These are phyloP conservation scores for Penicillium manginii DNA, from an alignment of 495 filamentous ascomycete genomes.

Conservation along the genomic window DNA sequence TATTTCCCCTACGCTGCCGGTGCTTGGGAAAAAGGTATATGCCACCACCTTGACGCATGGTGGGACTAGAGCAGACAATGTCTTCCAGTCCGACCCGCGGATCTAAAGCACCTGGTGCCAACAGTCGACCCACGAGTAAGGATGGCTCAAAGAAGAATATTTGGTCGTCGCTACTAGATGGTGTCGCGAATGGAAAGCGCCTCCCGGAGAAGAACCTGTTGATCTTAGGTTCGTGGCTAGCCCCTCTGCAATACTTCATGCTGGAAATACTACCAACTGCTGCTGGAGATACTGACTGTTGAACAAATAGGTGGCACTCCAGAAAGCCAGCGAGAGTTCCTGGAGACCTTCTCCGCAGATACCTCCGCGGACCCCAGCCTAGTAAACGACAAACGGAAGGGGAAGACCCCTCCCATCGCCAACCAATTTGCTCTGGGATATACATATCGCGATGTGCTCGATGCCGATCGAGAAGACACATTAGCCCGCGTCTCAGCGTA, in stretches of 20 bases:
- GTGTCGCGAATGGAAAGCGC: slow-evolving; percentile 85
- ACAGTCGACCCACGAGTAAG: slow-evolving; percentile 62
- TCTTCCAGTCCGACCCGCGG: slow-evolving; percentile 45
- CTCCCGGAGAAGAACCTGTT: slow-evolving; percentile 91
- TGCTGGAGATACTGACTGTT: slow-evolving; percentile 3
- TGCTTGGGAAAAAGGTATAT: slow-evolving; percentile 40
- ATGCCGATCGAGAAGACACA: slow-evolving; percentile 96
- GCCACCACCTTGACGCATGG: slow-evolving; percentile 35
- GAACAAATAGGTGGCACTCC: slow-evolving; percentile 72
- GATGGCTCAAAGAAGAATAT: slow-evolving; percentile 85
- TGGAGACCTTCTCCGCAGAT: slow-evolving; percentile 76
- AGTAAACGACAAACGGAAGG: slow-evolving; percentile 62
- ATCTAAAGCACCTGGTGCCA: slow-evolving; percentile 38
- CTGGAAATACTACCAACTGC: not conserved
- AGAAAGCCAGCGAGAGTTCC: slow-evolving; percentile 86
- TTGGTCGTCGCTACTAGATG: slow-evolving; percentile 92
- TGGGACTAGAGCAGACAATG: slow-evolving; percentile 48
- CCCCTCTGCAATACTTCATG: not conserved
- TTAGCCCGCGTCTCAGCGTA: slow-evolving; percentile 91
- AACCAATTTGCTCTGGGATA: slow-evolving; percentile 94
- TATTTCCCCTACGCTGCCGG: slow-evolving; percentile 3
- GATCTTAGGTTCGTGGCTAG: slow-evolving; percentile 67
- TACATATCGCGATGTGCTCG: slow-evolving; percentile 92
- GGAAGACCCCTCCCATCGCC: slow-evolving; percentile 77
- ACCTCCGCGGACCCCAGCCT: slow-evolving; percentile 49